These are phyloP conservation scores for Digitaria exilis DNA, from an alignment of 202 grass and related monocot species.

Conservation along the genomic window DNA sequence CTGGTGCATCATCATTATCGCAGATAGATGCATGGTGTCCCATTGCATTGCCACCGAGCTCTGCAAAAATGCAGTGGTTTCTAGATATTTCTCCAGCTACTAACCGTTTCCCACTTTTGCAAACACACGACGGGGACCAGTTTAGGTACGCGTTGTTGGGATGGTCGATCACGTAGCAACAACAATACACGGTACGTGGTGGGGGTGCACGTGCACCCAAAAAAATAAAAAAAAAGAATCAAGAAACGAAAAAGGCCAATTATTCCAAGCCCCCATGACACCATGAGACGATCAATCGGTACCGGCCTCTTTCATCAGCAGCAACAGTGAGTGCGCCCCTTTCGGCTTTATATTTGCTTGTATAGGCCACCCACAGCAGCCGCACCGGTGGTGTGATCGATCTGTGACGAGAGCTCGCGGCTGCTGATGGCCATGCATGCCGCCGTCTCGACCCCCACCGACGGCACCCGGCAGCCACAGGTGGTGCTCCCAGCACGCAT, in stretches of 20 bases:
- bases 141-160: conserved; percentile 31
- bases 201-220: too few relatives aligned
- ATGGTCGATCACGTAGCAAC: conserved; percentile 2
- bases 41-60: too few relatives aligned
- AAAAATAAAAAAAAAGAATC: neutral
- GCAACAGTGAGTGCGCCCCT: neutral
- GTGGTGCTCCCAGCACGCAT: neutral
- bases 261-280: neutral
- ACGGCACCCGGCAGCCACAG: neutral
- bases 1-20: neutral
- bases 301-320: neutral
- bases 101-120: neutral
- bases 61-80: neutral
- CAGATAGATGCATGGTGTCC: neutral
- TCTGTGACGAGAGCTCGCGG: neutral
- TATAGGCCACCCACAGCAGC: neutral
- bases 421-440: neutral
- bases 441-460: neutral
- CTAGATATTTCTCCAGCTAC: conserved; percentile 1
- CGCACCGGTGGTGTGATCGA: neutral
- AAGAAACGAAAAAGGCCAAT: neutral
- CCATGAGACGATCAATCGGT: neutral
- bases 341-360: neutral
- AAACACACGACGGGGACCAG: neutral
- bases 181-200: neutral